Evolutionary conservation across 108 stramenopile genomes (phyloP), one percentile per base, ranked within the genome.

Genomic region (Cyclotella cryptica): DNA sequence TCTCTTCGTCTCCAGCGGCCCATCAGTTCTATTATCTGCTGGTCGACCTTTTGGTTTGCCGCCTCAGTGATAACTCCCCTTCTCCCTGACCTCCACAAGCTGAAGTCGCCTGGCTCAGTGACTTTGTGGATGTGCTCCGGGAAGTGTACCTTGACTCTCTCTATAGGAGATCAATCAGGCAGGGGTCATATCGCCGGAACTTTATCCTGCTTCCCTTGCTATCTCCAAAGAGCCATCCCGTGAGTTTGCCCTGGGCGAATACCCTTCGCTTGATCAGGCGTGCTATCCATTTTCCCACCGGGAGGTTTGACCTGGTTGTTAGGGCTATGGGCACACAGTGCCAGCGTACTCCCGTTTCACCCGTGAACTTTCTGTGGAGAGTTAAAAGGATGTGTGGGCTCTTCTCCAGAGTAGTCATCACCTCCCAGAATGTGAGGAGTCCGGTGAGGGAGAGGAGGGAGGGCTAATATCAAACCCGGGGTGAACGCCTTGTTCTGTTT

Each of bases 351-450:
- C 45, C 51, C 4, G 19, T 49, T 29, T 76, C 66, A 4, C 66
- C 66, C 51, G 67, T 76, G 57, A 76, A 76, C 10, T 27, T 49
- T 13, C 75, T 66, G 6, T 60, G 42, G 27, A 76, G 30, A 11
- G 57, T 67, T 4, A 76, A 17, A 66, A 76, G 67, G 0, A 68
- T 47, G 57, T 68, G 41, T 11, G 66, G 66, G 11, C 14, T 22
- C 17, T 42, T 35, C 13, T 35, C 35, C 35, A 28, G 9, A 15
- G 10, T 47, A 3, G 21, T 30, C n/a, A 66, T 59, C 57, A 68
- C 66, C 13, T 68, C 44, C 66, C 66, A 76, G 22, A 76, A 76
- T 11, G 42, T n/a, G 12, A 76, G 57, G 13, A 76, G 10, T 21
- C 75, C 66, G 35, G 59, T 45, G 13, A 76, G 45, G n/a, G 58